Evolutionary conservation across 1,284 basidiomycete genomes (phyloP), one percentile per base, ranked within the genome.

Genomic region (Taiwanofungus camphoratus): DNA sequence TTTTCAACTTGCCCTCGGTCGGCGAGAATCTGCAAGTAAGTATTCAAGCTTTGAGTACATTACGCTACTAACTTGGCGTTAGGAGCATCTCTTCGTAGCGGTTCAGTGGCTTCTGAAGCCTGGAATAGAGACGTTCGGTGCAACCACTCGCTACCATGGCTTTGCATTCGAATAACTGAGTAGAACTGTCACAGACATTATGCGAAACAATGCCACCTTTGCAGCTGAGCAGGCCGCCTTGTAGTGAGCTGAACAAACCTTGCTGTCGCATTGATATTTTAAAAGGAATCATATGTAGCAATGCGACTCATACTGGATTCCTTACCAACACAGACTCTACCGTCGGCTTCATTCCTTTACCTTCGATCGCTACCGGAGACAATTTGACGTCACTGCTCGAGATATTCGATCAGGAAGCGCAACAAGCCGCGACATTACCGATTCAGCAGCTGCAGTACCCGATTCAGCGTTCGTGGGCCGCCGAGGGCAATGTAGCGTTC

Each of bases 1-100:
- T 57, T 9, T 35, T 57, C 19, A 53, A 60, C 24, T 50, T 60
- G 3, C 52, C 52, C 1, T 40, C 41, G 6, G 52, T 53, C 12
- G 52, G 52, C 32, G 52, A 53, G 36, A 53, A 53, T 22, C 42
- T 52, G 4, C 50, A 50, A 29, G 45, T 47, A 22, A n/a, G 31
- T 37, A 8, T 19, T 9, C 3, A 12, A 11, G 6, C 23, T 15
- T 21, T 27, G 3, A 27, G 36, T 15, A 19, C 7, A 2, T 4
- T 26, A 18, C 20, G n/a, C 13, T 34, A 11, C 12, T 12, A 7
- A n/a, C 34, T 22, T 40, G 13, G 11, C 11, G 5, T 12, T 22
- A 46, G 36, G 34, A 41, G 2, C 44, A 44, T n/a, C 22, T 42
- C 11, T 22, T 24, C 26, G 12, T 18, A 4, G 26, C 45, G 26